phyloP scores from a whole-genome alignment of 106 monocot species.

The Dendrobium nobile region DNA sequence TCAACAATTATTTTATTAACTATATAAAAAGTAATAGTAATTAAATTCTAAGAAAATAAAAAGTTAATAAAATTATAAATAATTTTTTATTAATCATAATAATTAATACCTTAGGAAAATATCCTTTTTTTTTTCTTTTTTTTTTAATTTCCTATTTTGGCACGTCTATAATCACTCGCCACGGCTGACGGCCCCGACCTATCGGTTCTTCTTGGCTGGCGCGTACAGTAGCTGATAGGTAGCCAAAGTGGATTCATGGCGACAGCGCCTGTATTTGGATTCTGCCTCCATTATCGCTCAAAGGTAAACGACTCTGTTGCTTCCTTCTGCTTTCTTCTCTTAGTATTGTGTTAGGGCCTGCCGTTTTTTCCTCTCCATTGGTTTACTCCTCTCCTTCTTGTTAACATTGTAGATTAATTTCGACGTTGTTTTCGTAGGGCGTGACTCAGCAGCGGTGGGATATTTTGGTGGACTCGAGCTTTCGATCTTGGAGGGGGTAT shows the following conservation, averaged over 20 bases:
- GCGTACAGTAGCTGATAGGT: not conserved
- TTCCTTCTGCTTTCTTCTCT: not conserved
- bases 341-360: not conserved
- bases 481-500: not conserved
- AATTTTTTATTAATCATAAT: too few species aligned
- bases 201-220: conserved; percentile 4
- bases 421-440: conserved; percentile 4
- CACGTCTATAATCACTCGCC: not conserved
- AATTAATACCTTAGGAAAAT: too few species aligned
- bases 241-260: not conserved
- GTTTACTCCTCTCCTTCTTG: too few species aligned
- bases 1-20: too few species aligned
- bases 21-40: too few species aligned
- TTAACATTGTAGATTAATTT: not conserved
- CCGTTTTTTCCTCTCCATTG: not conserved
- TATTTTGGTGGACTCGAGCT: not conserved
- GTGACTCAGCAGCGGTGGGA: not conserved
- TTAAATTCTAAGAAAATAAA: too few species aligned
- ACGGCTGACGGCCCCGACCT: not conserved
- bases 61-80: too few species aligned
- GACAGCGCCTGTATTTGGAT: not conserved
- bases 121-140: too few species aligned
- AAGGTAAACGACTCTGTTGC: not conserved
- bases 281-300: not conserved
- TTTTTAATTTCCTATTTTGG: too few species aligned